Conservation (phyloP, 2,329 filamentous ascomycete genomes). For the Pestalotiopsis sp. region DNA sequence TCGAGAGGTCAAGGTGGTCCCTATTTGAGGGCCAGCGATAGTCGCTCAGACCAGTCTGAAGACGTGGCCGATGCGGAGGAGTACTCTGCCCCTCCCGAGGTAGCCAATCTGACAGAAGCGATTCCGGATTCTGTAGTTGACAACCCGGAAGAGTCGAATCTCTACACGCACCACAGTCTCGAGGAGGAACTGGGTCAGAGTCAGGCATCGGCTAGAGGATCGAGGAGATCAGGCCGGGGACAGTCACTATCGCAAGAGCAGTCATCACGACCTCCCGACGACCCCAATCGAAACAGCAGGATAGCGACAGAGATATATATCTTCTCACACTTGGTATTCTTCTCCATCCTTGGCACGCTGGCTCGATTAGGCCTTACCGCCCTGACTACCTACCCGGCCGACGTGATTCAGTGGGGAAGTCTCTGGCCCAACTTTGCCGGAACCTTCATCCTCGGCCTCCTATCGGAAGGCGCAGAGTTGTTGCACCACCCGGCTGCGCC, state of each 20-base stretch:
- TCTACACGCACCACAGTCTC: conserved; percentile 5
- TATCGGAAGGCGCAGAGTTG: conserved; percentile 3
- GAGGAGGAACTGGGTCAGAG: neutral
- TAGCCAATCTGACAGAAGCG: conserved; percentile 23
- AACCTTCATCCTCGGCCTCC: conserved; percentile 3
- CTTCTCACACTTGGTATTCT: conserved; percentile 3
- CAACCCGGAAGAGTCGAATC: neutral
- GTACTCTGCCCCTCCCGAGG: neutral
- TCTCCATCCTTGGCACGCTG: conserved; percentile 9
- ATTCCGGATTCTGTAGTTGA: conserved; percentile 2
- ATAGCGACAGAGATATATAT: conserved; percentile 1
- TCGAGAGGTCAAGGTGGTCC: neutral
- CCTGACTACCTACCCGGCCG: conserved; percentile 4
- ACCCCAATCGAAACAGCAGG: neutral
- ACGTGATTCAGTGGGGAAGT: neutral
- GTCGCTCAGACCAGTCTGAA: neutral
- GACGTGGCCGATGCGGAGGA: neutral
- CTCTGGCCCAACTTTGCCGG: conserved; percentile 11
- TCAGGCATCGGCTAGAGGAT: neutral
- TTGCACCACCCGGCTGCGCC: neutral
- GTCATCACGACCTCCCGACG: neutral
- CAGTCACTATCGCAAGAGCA: neutral
- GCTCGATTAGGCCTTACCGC: conserved; percentile 2
- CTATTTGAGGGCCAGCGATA: neutral
- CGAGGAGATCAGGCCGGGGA: neutral